Evolutionary conservation across 352 stramenopile species (phyloP), one percentile per base, ranked within the genome.

Genomic region (Thraustochytrium striatum): DNA sequence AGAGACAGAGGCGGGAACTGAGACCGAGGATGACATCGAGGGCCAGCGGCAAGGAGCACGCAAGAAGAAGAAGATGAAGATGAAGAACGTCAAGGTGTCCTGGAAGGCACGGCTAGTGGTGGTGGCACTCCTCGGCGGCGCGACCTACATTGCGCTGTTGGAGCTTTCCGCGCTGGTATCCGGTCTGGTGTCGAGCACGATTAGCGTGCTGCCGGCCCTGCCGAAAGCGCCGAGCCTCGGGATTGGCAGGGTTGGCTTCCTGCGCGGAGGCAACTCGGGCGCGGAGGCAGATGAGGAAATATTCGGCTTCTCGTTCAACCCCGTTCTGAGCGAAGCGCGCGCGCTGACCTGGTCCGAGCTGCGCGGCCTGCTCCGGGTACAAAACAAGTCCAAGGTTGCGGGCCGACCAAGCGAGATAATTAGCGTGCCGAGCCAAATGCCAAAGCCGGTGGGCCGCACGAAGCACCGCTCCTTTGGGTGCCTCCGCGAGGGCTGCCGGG

Each of bases 381-480:
- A 75, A 2, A 75, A 75, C 65, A n/a, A 44, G 39, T 53, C 65
- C 16, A 38, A 21, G 11, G 25, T 9, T 13, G 13, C 8, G 21
- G 21, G 39, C n/a, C 44, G 41, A 35, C 21, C 11, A 9, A 5
- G 53, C 19, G 16, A n/a, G 33, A 43, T 68, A 7, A 25, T 75
- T 7, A 36, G 7, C 16, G 11, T 55, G 16, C 25, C 47, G 16
- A 55, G 30, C 3, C n/a, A 75, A 25, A 43, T 75, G 65, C 8
- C 65, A 21, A 8, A 25, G 7, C 65, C 65, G 25, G 65, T 75
- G 50, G 44, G 52, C 50, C 65, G 68, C 30, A 38, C 30, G n/a
- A 75, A 75, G 65, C 44, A 43, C 5, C 65, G 65, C 25, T 53
- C 30, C 38, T 75, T 75, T 72, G 65, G 65, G n/a, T 75, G 65